Evolutionary conservation across 2,329 filamentous ascomycete genomes (phyloP), one percentile per base, ranked within the genome.

Genomic region (Cytospora schulzeri): DNA sequence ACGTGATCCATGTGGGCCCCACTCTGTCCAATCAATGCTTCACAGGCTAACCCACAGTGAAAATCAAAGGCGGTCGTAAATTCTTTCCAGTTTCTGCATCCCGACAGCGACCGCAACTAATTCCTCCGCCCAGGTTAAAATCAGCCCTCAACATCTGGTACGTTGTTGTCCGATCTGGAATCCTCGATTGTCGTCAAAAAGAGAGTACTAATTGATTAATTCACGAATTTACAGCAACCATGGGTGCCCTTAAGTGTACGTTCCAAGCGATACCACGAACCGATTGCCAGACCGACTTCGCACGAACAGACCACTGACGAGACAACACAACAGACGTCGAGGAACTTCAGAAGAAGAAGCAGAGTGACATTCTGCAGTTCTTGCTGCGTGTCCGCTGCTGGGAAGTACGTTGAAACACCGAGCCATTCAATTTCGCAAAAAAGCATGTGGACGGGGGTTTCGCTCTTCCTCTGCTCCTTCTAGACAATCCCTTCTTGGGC

Each of bases 321-420:
- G 51, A 19, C 35, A 55, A 52, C 38, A 48, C 22, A 41, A 62
- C 45, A 67, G 65, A 97, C 88, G 92, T 99, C 85, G 96, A 99
- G 90, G 95, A 99, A 89, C 91, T 99, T 87, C 93, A 97, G 84
- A 98, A 99, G 93, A 97, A 97, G 92, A 99, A 99, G 93, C 95
- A 99, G 91, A 97, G 92, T 83, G 95, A 99, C 89, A 91, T 99
- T 80, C 92, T 98, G 87, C 93, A 93, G 87, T 99, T 99, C 89
- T 91, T 99, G 85, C 92, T 97, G 84, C 94, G 93, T 83, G 93
- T 97, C 80, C 93, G 95, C 86, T 99, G 95, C 93, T 99, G 95
- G 95, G 95, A 99, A 92, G 94, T 94, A 87, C 85, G 88, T 87
- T 86, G 76, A 85, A 77, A 74, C 73, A 71, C 72, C 73, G 70